Conservation (phyloP, 148 eudicot genomes). For the Amaranthus cruentus region DNA sequence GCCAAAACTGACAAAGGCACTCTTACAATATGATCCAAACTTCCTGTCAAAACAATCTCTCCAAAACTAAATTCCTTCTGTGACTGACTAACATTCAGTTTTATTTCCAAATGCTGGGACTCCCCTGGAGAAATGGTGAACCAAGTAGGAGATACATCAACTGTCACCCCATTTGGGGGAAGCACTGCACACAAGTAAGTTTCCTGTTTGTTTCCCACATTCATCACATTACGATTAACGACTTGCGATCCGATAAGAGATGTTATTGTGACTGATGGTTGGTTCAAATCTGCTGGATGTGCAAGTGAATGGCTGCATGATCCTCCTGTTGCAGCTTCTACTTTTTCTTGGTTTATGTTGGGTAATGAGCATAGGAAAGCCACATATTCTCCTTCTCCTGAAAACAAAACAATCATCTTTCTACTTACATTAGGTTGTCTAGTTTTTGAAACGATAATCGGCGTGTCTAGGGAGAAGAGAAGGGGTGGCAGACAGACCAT, state of each 20-base stretch:
- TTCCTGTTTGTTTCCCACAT: conserved; percentile 55
- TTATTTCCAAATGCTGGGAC: conserved; percentile 52
- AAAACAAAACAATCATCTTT: conserved; percentile 5
- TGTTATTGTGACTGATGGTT: conserved; percentile 77
- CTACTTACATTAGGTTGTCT: background rate
- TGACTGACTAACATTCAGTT: conserved; percentile 45
- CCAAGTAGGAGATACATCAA: conserved; percentile 52
- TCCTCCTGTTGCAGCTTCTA: conserved; percentile 70
- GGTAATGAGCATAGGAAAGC: conserved; percentile 83
- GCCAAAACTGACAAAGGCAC: conserved; percentile 65
- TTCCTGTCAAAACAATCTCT: conserved; percentile 75
- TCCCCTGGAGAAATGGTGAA: conserved; percentile 52
- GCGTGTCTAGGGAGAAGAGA: background rate
- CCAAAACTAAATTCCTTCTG: conserved; percentile 60
- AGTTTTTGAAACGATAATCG: background rate
- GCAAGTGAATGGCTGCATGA: conserved; percentile 51
- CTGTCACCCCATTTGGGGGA: conserved; percentile 56
- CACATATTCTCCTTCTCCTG: conserved; percentile 76
- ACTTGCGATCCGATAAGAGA: conserved; percentile 35
- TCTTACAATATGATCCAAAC: conserved; percentile 68
- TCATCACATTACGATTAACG: conserved; percentile 45
- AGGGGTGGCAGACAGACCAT: too few species aligned
- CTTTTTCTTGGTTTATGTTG: conserved; percentile 36
- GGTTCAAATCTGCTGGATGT: conserved; percentile 74
- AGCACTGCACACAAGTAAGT: conserved; percentile 55